These are phyloP conservation scores for Fomitopsis palustris DNA, from an alignment of 1,284 basidiomycete species.

Conservation along the genomic window DNA sequence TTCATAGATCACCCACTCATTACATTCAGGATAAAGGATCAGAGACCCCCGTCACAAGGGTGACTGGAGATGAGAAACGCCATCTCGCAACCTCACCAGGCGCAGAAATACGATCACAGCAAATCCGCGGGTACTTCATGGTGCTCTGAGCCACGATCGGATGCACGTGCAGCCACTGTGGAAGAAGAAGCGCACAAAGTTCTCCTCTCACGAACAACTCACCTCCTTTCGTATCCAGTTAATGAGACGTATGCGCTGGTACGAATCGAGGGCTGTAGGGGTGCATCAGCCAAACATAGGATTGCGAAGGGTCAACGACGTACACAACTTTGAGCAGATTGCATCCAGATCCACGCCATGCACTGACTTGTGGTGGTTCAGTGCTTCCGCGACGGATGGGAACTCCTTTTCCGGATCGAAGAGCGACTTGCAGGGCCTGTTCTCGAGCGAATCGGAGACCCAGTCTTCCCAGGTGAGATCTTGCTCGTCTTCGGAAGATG, in stretches of 20 bases:
- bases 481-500: conserved; percentile 39
- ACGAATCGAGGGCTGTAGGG: conserved; percentile 51
- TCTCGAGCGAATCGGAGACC: conserved; percentile 62
- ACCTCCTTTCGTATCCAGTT: conserved; percentile 83
- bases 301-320: conserved; percentile 19
- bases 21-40: no score
- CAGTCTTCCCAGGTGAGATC: conserved; percentile 77
- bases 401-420: conserved; percentile 68
- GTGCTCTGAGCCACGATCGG: neutral
- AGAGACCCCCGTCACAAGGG: no score
- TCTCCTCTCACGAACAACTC: conserved; percentile 6
- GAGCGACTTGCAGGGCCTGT: conserved; percentile 67
- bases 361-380: conserved; percentile 60
- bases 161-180: neutral
- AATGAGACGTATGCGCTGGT: conserved; percentile 76
- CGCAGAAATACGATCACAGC: no score
- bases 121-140: no score
- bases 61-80: no score
- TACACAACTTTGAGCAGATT: conserved; percentile 49
- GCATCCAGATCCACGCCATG: conserved; percentile 65
- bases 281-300: conserved; percentile 15
- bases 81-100: no score
- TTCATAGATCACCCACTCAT: no score
- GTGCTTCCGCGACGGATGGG: conserved; percentile 55
- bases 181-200: neutral